Evolutionary conservation across 2,329 filamentous ascomycete species (phyloP), one percentile per base, ranked within the genome.

Genomic region (Monilinia fructicola): DNA sequence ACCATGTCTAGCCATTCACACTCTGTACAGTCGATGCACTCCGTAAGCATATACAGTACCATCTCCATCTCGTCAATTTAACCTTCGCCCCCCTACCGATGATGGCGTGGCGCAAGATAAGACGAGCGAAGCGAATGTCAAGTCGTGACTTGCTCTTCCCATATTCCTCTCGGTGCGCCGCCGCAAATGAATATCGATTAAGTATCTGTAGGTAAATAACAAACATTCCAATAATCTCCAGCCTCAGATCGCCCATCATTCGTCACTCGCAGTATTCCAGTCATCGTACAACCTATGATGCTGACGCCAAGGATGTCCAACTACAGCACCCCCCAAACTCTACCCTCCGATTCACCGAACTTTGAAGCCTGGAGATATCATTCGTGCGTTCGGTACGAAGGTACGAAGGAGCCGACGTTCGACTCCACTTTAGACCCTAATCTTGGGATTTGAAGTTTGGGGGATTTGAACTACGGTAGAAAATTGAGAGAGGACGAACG

Each of bases 331-430:
- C n/a, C n/a, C 28, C 23, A 14, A 12, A 26, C 6, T 1, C 14
- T 42, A 44, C 42, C 10, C 16, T 44, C 12, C 14, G 2, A 44
- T 26, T 14, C 12, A 35, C 31, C 31, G 31, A 35, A 7, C 31
- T 35, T 35, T 35, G 31, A 1, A 14, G 11, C 12, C 46, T 4
- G 3, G 28, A 46, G 6, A 18, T 48, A 44, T 21, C 21, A 60
- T 60, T 50, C 56, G 56, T 50, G 44, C 1, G 56, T 11, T 61
- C 44, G 58, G 58, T 61, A 38, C 31, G n/a, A 26, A 23, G 44
- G 14, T 21, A 23, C 4, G 12, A 54, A 21, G n/a, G 26, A 23
- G 14, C n/a, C 26, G 56, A 48, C 44, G 12, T 12, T 9, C 16
- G 31, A 50, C 44, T 60, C 58, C 56, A 48, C 56, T 31, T 31